Evolutionary conservation across 139 green algal species (phyloP).

Genomic region (Penium margaritaceum): DNA sequence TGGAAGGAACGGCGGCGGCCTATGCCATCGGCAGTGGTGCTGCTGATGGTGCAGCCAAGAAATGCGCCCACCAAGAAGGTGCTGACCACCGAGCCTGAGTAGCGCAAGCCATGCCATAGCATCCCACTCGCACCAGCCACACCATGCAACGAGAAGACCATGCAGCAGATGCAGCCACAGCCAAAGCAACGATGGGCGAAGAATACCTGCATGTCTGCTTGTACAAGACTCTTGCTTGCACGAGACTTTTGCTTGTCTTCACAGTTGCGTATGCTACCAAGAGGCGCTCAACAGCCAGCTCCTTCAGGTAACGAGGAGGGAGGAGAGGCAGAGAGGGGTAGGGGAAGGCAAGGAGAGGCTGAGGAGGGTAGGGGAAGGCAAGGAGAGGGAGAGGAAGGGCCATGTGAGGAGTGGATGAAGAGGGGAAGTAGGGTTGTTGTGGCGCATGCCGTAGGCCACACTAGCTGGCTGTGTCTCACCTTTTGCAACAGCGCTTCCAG

Average conservation of each 20-base stretch:
- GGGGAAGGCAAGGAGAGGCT: no score
- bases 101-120: not conserved
- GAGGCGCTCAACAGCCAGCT: no score
- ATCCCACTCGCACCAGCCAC: not conserved
- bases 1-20: constrained; percentile 14
- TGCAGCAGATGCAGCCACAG: not conserved
- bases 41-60: constrained; percentile 16
- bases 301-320: no score
- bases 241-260: not conserved
- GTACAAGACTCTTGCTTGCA: not conserved
- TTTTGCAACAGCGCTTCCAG: constrained; percentile 12
- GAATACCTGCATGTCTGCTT: not conserved
- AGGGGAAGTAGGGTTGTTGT: no score
- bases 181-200: not conserved
- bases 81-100: constrained; percentile 21
- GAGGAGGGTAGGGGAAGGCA: not conserved
- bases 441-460: no score
- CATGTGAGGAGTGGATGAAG: no score
- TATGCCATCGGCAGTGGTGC: constrained; percentile 21
- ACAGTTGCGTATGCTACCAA: not conserved
- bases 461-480: no score
- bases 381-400: not conserved
- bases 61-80: constrained; percentile 25
- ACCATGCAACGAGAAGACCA: not conserved
- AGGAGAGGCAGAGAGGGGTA: no score